Conservation (phyloP, 441 rosid species). For the Melastoma candidum region DNA sequence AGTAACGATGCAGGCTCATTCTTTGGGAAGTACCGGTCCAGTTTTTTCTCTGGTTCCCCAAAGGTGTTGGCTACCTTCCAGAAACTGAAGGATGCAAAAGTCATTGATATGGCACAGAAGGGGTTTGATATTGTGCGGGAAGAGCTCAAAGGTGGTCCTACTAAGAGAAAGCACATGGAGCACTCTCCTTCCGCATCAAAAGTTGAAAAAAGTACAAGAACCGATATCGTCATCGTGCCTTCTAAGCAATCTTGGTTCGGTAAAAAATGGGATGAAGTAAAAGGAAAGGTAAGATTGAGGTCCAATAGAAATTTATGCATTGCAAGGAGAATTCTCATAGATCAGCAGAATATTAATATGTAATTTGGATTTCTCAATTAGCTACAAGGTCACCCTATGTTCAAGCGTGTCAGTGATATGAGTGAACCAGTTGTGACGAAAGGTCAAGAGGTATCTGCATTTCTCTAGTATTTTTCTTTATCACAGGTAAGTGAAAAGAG, state of each 20-base stretch:
- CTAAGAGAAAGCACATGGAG: slow-evolving; percentile 75
- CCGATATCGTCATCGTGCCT: slow-evolving; percentile 58
- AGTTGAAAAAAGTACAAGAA: slow-evolving; percentile 71
- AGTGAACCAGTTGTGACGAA: slow-evolving; percentile 86
- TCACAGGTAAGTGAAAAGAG: background rate
- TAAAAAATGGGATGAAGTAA: slow-evolving; percentile 63
- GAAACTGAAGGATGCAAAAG: slow-evolving; percentile 59
- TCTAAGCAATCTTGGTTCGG: slow-evolving; percentile 62
- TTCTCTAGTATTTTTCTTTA: background rate
- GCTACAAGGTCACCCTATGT: slow-evolving; percentile 66
- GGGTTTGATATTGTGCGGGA: slow-evolving; percentile 85
- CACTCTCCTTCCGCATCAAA: slow-evolving; percentile 52
- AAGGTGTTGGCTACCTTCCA: slow-evolving; percentile 50
- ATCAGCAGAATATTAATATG: background rate
- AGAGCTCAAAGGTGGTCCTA: slow-evolving; percentile 58
- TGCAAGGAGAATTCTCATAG: too few relatives aligned
- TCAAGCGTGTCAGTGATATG: slow-evolving; percentile 51
- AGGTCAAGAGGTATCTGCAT: slow-evolving; percentile 67
- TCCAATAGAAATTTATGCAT: too few relatives aligned
- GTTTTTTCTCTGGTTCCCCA: slow-evolving; percentile 43
- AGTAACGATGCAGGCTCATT: slow-evolving; percentile 38
- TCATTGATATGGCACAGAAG: slow-evolving; percentile 65
- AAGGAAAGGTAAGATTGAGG: slow-evolving; percentile 38
- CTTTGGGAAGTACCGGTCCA: slow-evolving; percentile 54
- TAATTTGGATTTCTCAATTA: slow-evolving; percentile 16